Percentiles rank a stretch among this genome's conserved stretches.
These are phyloP conservation scores for Cutaneotrichosporon spelunceum DNA, from an alignment of 1,284 basidiomycete genomes.

Conservation along the genomic window DNA sequence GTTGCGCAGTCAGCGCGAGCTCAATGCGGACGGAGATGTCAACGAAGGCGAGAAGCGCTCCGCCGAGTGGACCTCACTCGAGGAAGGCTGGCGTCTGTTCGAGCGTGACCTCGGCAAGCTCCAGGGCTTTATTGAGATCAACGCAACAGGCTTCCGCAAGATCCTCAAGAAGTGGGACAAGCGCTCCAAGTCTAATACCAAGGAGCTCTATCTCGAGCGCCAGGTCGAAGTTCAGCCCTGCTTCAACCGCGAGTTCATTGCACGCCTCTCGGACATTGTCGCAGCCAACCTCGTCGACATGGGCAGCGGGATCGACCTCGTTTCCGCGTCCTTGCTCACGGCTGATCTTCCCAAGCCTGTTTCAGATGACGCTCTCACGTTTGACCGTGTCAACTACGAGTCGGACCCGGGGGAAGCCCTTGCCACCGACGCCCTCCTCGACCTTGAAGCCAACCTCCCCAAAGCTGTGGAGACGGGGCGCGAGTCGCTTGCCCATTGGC, in stretches of 20 bases:
- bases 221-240: slow-evolving; percentile 98
- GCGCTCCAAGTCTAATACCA: slow-evolving; percentile 86
- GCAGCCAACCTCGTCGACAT: slow-evolving; percentile 89
- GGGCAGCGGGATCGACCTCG: slow-evolving; percentile 70
- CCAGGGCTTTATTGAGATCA: slow-evolving; percentile 97
- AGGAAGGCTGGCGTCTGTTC: slow-evolving; percentile 92
- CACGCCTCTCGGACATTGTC: slow-evolving; percentile 91
- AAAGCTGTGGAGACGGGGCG: slow-evolving; percentile 64
- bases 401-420: slow-evolving; percentile 49
- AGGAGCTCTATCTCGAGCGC: slow-evolving; percentile 91
- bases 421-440: slow-evolving; percentile 67
- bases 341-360: slow-evolving; percentile 46
- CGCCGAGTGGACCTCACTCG: slow-evolving; percentile 86
- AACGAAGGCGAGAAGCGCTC: slow-evolving; percentile 55
- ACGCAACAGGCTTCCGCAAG: slow-evolving; percentile 95
- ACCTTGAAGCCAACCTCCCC: slow-evolving; percentile 79
- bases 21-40: slow-evolving; percentile 55
- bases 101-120: slow-evolving; percentile 96
- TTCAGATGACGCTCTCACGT: slow-evolving; percentile 56
- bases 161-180: slow-evolving; percentile 99
- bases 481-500: slow-evolving; percentile 64
- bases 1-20: slow-evolving; percentile 32
- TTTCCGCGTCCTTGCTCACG: slow-evolving; percentile 58
- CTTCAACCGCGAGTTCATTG: slow-evolving; percentile 96
- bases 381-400: slow-evolving; percentile 64